Base-by-base conservation (phyloP, 108 stramenopile genomes). In the Nannochloropsis salina region DNA sequence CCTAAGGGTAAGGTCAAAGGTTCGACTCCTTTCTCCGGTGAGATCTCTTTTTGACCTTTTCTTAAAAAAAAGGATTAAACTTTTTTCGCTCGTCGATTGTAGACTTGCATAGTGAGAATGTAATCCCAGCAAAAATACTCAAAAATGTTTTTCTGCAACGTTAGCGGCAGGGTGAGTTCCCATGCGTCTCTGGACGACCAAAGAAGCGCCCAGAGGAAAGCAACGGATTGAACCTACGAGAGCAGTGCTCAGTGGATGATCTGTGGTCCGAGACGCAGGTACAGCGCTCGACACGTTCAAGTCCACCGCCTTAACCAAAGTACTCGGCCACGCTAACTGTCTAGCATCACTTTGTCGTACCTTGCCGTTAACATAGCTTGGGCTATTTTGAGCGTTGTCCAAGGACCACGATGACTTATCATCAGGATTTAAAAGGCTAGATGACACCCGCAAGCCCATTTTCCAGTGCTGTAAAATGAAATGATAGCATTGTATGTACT, bases 221-320 rank as follows among this genome's bases (percentile, higher is more conserved):
- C 3, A n/a, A n/a, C n/a, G 61, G 61, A 74, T 74, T 74, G 61
- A 74, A 74, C 61, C 61, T 74, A 74, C 61, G 61, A 74, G 61
- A 74, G 61, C 61, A 74, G 61, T 74, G 61, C 61, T 74, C 61
- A 74, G 61, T 74, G 61, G 61, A 74, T 74, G 61, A 74, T 74
- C 61, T n/a, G 61, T 74, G 61, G 61, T 74, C 61, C 2, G n/a
- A 15, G 61, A 15, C 20, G 20, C 15, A 2, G 15, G 1, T n/a
- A 3, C 1, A 15, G 61, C 15, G 15, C 20, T n/a, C 20, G n/a
- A 15, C 61, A 15, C 61, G n/a, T 74, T 74, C 61, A 74, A 74
- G 61, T 74, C 61, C 61, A 74, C 61, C 61, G 61, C 61, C 61
- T 74, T 74, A 74, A 74, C 61, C 61, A 74, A 74, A 74, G 61